Percentiles rank a stretch among this genome's conserved stretches.
These are phyloP conservation scores for Gracilaria gracilis DNA, from an alignment of 23 red algal species.

Conservation along the genomic window DNA sequence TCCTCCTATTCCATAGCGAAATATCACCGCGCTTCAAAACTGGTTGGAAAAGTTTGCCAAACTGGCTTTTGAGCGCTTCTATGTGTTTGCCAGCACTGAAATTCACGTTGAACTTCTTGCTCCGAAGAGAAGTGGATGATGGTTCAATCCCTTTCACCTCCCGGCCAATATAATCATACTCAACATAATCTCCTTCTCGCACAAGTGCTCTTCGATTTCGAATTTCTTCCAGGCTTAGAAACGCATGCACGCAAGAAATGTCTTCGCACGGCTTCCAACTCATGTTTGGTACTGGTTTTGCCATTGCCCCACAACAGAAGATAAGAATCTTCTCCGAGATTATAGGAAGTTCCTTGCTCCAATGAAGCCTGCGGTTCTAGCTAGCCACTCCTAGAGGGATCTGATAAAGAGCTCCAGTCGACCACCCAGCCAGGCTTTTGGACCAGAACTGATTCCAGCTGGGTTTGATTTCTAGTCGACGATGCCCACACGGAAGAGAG, in stretches of 20 bases:
- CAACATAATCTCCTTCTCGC: conserved; percentile 4
- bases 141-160: neutral
- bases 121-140: neutral
- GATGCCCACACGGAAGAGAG: neutral
- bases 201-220: conserved; percentile 9
- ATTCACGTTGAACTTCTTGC: neutral
- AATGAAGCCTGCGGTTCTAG: no score
- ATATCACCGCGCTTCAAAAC: neutral
- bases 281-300: neutral
- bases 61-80: neutral
- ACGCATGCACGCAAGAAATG: neutral
- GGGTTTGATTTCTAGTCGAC: neutral
- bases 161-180: neutral
- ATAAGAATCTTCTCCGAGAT: no score
- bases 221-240: neutral
- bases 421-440: no score
- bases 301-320: no score
- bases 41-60: neutral
- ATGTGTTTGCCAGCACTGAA: neutral
- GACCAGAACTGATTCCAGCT: no score
- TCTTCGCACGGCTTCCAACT: neutral
- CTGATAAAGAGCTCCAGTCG: no score
- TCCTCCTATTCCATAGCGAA: neutral
- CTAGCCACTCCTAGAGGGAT: no score
- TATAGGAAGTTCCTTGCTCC: no score